These are phyloP conservation scores for Globisporangium cederbergense DNA, from an alignment of 352 stramenopile genomes.

Conservation along the genomic window DNA sequence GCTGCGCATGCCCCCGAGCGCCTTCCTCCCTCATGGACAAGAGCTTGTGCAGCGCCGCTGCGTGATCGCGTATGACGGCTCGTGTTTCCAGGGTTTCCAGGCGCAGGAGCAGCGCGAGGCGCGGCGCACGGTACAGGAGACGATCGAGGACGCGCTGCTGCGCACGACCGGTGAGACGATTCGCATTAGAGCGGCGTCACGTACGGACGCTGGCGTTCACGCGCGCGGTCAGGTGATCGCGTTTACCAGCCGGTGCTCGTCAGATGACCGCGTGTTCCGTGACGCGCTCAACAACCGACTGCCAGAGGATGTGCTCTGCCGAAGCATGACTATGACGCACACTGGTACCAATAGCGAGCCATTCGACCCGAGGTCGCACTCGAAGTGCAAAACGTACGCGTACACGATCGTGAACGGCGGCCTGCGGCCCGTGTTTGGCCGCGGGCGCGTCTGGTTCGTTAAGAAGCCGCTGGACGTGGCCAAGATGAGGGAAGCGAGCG, in stretches of 20 bases:
- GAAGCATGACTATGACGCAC: constrained; percentile 15
- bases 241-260: constrained; percentile 74
- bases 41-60: constrained; percentile 28
- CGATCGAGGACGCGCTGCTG: constrained; percentile 63
- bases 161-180: constrained; percentile 69
- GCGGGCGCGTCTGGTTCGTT: constrained; percentile 60
- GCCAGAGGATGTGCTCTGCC: constrained; percentile 55
- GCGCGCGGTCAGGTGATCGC: constrained; percentile 87
- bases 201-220: constrained; percentile 93
- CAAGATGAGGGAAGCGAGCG: constrained; percentile 45
- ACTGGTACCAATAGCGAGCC: constrained; percentile 10
- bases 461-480: constrained; percentile 47
- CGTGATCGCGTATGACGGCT: constrained; percentile 76
- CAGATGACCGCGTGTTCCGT: constrained; percentile 41
- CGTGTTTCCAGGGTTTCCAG: constrained; percentile 76
- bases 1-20: constrained; percentile 38
- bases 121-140: constrained; percentile 68
- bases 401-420: constrained; percentile 53
- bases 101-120: constrained; percentile 50
- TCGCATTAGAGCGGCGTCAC: constrained; percentile 82
- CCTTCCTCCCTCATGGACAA: constrained; percentile 38
- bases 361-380: constrained; percentile 55
- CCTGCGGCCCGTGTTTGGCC: constrained; percentile 43
- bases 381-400: constrained; percentile 60
- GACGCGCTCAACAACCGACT: constrained; percentile 75